These are phyloP conservation scores for Mortierella sp. DNA, from an alignment of 371 early-diverging fungal genomes.

Conservation along the genomic window DNA sequence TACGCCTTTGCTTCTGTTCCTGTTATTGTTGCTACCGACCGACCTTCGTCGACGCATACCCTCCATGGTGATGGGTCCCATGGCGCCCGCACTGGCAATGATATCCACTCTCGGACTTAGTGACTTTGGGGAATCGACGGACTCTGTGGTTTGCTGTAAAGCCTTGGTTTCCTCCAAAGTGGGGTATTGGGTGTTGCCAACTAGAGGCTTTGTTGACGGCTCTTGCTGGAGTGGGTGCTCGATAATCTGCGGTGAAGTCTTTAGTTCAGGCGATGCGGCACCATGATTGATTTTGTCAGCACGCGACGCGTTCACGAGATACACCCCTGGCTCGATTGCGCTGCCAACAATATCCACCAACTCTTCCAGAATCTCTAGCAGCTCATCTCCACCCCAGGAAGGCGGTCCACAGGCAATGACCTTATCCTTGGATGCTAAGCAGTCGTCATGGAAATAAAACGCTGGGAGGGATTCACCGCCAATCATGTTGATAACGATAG, in stretches of 20 bases:
- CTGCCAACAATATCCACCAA: constrained; percentile 47
- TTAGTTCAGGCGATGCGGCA: constrained; percentile 19
- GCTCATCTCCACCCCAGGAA: constrained; percentile 41
- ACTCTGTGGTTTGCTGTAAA: background rate
- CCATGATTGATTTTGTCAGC: constrained; percentile 55
- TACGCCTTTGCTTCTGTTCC: constrained; percentile 26
- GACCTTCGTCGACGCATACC: constrained; percentile 46
- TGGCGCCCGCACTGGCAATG: constrained; percentile 1
- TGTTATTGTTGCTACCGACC: background rate
- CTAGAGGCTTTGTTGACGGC: background rate
- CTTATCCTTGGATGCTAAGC: constrained; percentile 43
- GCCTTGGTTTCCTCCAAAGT: constrained; percentile 12
- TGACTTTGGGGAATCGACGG: background rate
- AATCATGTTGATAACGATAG: constrained; percentile 59
- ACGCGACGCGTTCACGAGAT: constrained; percentile 49
- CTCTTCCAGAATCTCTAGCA: constrained; percentile 46
- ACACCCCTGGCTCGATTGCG: constrained; percentile 51
- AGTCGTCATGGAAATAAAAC: constrained; percentile 66
- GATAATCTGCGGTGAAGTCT: constrained; percentile 8
- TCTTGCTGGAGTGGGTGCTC: constrained; percentile 17
- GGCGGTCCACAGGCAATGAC: constrained; percentile 19
- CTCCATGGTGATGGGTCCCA: constrained; percentile 40
- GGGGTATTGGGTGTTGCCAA: constrained; percentile 13
- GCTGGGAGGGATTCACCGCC: constrained; percentile 64
- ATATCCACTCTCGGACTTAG: background rate